Percentiles rank a stretch among this genome's conserved stretches.
phyloP scores from a whole-genome alignment of 306 rosid species.

The Pterocarpus santalinus region DNA sequence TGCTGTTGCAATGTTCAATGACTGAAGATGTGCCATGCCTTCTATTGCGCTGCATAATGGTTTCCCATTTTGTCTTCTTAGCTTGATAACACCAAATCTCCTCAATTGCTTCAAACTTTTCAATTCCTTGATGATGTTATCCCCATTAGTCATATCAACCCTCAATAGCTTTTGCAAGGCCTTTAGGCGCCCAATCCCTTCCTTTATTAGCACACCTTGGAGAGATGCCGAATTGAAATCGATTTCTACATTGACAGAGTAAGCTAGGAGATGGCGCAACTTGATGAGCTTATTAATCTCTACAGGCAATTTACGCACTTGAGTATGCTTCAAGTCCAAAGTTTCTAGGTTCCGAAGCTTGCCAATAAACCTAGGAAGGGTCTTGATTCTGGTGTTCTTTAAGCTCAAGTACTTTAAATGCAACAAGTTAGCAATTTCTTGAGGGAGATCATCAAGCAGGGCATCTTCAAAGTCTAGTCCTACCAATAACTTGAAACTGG shows the following conservation, averaged over 20 bases:
- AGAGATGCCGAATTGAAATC: background rate
- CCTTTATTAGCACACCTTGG: background rate
- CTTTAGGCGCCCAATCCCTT: conserved; percentile 21
- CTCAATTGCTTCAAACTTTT: conserved; percentile 2
- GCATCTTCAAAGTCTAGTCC: conserved; percentile 35
- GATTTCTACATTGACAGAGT: background rate
- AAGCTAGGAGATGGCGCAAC: background rate
- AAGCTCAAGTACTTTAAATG: background rate
- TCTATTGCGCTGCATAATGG: too few relatives aligned
- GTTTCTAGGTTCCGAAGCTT: background rate
- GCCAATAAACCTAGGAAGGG: conserved; percentile 7
- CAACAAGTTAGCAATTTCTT: background rate
- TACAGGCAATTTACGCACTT: too few relatives aligned
- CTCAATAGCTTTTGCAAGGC: background rate
- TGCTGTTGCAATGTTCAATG: background rate
- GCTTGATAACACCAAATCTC: background rate
- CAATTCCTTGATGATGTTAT: background rate
- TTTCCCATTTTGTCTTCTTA: too few relatives aligned
- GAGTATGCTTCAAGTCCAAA: background rate
- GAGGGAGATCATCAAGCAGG: background rate
- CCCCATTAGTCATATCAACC: conserved; percentile 24
- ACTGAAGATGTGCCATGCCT: background rate
- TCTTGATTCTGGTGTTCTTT: background rate
- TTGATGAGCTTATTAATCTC: background rate
- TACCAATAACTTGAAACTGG: conserved; percentile 12